A percentile compares a stretch with the other conserved stretches of the same genome.
Evolutionary conservation across 139 green algal species (phyloP).

Genomic region (Gonium pectorale): DNA sequence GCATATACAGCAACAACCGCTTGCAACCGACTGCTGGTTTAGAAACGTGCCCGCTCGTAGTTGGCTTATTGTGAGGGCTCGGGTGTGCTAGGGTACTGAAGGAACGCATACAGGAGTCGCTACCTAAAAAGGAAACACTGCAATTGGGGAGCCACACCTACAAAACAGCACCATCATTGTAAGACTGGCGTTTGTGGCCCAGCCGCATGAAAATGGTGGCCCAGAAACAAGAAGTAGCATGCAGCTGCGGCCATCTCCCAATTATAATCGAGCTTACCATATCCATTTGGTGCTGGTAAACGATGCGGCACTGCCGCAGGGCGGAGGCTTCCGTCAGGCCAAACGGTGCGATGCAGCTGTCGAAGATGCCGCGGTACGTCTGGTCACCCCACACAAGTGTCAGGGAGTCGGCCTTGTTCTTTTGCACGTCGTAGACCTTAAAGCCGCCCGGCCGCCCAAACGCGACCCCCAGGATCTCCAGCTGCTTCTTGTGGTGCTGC

Average conservation of each 20-base stretch:
- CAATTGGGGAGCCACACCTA: too few species aligned
- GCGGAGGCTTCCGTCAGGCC: background rate
- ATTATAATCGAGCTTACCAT: background rate
- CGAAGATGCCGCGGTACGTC: background rate
- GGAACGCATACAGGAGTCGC: too few species aligned
- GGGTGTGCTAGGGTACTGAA: too few species aligned
- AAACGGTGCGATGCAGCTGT: background rate
- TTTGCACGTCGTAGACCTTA: background rate
- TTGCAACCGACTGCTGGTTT: too few species aligned
- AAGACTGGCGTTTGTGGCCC: too few species aligned
- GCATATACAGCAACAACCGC: too few species aligned
- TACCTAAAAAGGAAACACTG: too few species aligned
- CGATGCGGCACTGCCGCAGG: background rate
- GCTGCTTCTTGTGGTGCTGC: background rate
- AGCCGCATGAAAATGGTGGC: background rate
- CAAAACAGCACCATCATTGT: too few species aligned
- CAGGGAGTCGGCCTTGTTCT: background rate
- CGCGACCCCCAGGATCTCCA: constrained; percentile 12
- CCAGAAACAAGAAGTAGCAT: background rate
- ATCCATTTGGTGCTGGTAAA: background rate
- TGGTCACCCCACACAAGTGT: background rate
- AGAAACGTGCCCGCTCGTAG: too few species aligned
- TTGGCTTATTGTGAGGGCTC: too few species aligned
- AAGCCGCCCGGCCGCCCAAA: background rate
- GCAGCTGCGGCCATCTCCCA: background rate